These are phyloP conservation scores for Nicotiana rustica DNA, from an alignment of 305 asterid genomes.

Conservation along the genomic window DNA sequence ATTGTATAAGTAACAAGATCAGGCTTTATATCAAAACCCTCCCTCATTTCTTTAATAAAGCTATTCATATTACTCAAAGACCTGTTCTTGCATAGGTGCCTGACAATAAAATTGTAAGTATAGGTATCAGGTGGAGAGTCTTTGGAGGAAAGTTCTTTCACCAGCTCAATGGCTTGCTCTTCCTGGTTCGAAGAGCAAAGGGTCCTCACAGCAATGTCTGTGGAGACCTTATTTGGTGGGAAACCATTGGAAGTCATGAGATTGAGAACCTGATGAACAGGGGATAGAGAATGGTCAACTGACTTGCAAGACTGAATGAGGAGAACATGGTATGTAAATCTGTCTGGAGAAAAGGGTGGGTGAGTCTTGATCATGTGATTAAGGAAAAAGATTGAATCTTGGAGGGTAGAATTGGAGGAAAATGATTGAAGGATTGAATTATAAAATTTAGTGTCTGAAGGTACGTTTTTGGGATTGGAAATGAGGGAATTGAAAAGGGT, in stretches of 20 bases:
- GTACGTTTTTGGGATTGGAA: slow-evolving; percentile 52
- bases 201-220: slow-evolving; percentile 73
- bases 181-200: slow-evolving; percentile 76
- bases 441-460: slow-evolving; percentile 64
- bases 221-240: slow-evolving; percentile 68
- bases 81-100: slow-evolving; percentile 71
- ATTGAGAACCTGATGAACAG: slow-evolving; percentile 67
- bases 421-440: slow-evolving; percentile 76
- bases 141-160: slow-evolving; percentile 65
- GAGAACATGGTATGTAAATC: slow-evolving; percentile 68
- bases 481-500: slow-evolving; percentile 70
- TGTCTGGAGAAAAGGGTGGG: slow-evolving; percentile 77
- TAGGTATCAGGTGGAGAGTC: slow-evolving; percentile 64
- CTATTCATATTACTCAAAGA: slow-evolving; percentile 56
- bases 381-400: slow-evolving; percentile 78
- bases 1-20: slow-evolving; percentile 87
- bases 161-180: slow-evolving; percentile 75
- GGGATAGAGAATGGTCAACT: slow-evolving; percentile 54
- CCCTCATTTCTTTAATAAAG: slow-evolving; percentile 75
- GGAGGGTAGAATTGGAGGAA: slow-evolving; percentile 65
- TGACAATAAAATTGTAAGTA: slow-evolving; percentile 83
- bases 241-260: slow-evolving; percentile 69
- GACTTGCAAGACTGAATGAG: slow-evolving; percentile 69
- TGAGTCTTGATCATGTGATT: slow-evolving; percentile 77
- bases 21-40: slow-evolving; percentile 64